phyloP scores from a whole-genome alignment of 352 stramenopile genomes.

The Pythium sukuiense region DNA sequence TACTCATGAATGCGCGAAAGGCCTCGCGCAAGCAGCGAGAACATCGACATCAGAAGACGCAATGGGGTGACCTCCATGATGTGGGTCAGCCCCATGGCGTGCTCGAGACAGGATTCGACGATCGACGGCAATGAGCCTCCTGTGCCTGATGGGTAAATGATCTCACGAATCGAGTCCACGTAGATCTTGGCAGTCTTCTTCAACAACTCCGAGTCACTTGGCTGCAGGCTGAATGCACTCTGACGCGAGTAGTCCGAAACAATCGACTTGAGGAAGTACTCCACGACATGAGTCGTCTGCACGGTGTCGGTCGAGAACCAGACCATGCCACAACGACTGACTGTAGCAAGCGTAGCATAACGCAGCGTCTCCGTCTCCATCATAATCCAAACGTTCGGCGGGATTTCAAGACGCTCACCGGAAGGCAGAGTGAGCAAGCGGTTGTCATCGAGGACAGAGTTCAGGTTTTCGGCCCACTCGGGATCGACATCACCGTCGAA shows the following conservation, averaged over 20 bases:
- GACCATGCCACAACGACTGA: conserved; percentile 99
- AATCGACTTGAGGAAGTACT: conserved; percentile 81
- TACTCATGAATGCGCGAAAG: conserved; percentile 96
- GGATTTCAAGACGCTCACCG: conserved; percentile 97
- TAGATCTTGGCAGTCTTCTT: conserved; percentile 70
- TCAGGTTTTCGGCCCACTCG: conserved; percentile 99
- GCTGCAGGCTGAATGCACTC: conserved; percentile 68
- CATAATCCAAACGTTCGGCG: conserved; percentile 99
- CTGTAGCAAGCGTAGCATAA: conserved; percentile 98
- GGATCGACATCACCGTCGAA: conserved; percentile 99
- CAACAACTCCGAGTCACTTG: conserved; percentile 60
- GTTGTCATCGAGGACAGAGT: conserved; percentile 99
- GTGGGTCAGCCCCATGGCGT: conserved; percentile 90
- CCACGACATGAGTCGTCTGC: conserved; percentile 90
- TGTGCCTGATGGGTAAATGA: conserved; percentile 43
- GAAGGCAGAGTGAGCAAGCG: conserved; percentile 98
- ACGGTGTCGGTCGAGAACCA: conserved; percentile 98
- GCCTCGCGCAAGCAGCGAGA: conserved; percentile 93
- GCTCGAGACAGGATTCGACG: conserved; percentile 92
- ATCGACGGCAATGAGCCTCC: conserved; percentile 64
- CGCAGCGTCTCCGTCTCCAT: conserved; percentile 99
- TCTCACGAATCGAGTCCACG: conserved; percentile 52
- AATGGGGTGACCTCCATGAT: conserved; percentile 96
- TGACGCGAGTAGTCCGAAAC: conserved; percentile 59
- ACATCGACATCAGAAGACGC: conserved; percentile 96